A percentile compares a stretch with the other conserved stretches of the same genome.
phyloP scores from a whole-genome alignment of 352 stramenopile species.

The Phytophthora sp. region DNA sequence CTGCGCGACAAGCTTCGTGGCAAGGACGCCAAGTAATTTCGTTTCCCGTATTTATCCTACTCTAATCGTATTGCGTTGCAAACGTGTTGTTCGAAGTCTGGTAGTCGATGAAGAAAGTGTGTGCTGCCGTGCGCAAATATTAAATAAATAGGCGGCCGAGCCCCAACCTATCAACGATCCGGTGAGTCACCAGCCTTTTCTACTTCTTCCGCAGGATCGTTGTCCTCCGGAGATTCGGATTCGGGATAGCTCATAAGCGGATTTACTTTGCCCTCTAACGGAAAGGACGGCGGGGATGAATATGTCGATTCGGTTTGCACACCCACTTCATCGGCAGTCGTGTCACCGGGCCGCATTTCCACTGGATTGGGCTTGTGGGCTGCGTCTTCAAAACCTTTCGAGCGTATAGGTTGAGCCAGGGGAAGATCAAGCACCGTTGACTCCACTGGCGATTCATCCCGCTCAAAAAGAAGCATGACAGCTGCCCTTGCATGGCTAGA shows the following conservation, averaged over 20 bases:
- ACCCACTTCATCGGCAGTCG: neutral
- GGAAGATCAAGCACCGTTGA: constrained; percentile 43
- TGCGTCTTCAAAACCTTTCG: neutral
- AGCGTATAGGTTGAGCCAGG: neutral
- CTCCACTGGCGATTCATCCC: constrained; percentile 45
- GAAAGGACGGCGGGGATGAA: constrained; percentile 1
- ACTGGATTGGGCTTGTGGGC: neutral
- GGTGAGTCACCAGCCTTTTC: neutral
- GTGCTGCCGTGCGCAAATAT: neutral
- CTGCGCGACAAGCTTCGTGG: constrained; percentile 1
- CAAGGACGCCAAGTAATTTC: too few relatives aligned
- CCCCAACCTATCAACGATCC: neutral
- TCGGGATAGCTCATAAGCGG: neutral
- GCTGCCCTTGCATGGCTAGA: constrained; percentile 34
- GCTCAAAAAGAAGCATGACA: constrained; percentile 65
- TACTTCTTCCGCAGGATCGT: neutral
- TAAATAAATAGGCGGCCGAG: neutral
- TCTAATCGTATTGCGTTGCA: too few relatives aligned
- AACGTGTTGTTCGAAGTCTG: too few relatives aligned
- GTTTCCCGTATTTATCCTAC: too few relatives aligned
- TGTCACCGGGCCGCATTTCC: neutral
- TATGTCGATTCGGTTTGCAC: constrained; percentile 3
- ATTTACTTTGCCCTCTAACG: constrained; percentile 2
- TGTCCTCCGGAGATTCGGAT: neutral
- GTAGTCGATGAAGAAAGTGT: neutral